These are phyloP conservation scores for Neoboletus subvelutipes DNA, from an alignment of 768 basidiomycete genomes.

Conservation along the genomic window DNA sequence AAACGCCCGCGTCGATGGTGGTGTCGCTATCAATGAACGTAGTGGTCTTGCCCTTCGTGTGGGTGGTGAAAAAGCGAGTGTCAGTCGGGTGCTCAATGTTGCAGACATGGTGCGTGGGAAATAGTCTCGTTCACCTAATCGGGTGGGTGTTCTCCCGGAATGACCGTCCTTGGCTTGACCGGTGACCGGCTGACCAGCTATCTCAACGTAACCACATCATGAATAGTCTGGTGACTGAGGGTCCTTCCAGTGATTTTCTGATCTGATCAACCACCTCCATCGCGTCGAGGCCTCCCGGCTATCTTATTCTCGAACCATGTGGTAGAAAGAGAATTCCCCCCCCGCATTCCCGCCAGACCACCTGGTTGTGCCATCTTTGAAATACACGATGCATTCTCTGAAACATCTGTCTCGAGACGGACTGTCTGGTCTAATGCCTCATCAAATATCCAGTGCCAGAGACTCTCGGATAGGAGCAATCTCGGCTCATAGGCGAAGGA, in stretches of 20 bases:
- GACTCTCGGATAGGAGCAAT: neutral
- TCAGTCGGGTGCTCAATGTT: constrained; percentile 8
- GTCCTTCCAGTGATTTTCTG: neutral
- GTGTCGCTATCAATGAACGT: neutral
- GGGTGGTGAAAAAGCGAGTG: neutral
- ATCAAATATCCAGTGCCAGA: neutral
- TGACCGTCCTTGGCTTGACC: too few relatives aligned
- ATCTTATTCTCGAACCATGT: neutral
- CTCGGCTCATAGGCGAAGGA: neutral
- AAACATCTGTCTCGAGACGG: neutral
- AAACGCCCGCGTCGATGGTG: constrained; percentile 22
- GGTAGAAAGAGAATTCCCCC: neutral
- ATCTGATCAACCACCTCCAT: neutral
- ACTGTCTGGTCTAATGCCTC: neutral
- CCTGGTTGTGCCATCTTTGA: neutral
- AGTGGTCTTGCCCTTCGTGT: constrained; percentile 3
- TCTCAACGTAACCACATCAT: too few relatives aligned
- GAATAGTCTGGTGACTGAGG: neutral
- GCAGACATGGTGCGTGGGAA: constrained; percentile 27
- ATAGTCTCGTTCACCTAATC: neutral
- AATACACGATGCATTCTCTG: neutral
- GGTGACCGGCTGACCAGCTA: too few relatives aligned
- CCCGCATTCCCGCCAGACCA: neutral
- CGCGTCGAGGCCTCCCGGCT: neutral
- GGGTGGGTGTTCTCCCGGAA: too few relatives aligned